Percentiles rank a stretch among this genome's conserved stretches.
These are phyloP conservation scores for Flaveria trinervia DNA, from an alignment of 129 eudicot genomes.

Conservation along the genomic window DNA sequence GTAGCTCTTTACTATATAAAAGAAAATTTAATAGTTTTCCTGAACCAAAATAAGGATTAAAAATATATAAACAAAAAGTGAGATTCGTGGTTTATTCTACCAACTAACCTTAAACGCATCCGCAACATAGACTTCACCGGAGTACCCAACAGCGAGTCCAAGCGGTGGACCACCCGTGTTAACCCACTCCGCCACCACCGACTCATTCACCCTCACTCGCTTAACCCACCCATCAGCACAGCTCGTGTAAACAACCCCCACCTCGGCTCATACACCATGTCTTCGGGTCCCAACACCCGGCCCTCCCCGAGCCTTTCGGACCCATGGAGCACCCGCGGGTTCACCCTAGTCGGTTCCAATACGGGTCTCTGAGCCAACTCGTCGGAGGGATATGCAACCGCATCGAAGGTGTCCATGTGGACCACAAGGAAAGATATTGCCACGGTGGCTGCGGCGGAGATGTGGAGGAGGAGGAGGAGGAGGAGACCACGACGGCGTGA, in stretches of 20 bases:
- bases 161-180: constrained; percentile 95
- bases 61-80: too few relatives aligned
- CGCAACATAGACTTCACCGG: constrained; percentile 65
- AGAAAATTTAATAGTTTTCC: too few relatives aligned
- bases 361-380: constrained; percentile 39
- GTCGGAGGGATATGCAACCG: constrained; percentile 50
- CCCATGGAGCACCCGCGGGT: constrained; percentile 50
- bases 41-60: too few relatives aligned
- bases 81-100: neutral
- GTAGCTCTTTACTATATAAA: too few relatives aligned
- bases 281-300: constrained; percentile 66
- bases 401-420: constrained; percentile 67
- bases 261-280: constrained; percentile 52
- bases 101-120: constrained; percentile 70
- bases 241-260: constrained; percentile 62
- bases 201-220: constrained; percentile 51
- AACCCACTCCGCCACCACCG: constrained; percentile 74
- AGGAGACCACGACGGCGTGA: constrained; percentile 25
- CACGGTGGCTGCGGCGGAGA: constrained; percentile 35
- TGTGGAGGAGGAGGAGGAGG: constrained; percentile 33
- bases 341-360: constrained; percentile 25
- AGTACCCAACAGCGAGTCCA: constrained; percentile 59
- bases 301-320: constrained; percentile 65
- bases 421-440: constrained; percentile 37
- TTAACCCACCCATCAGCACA: constrained; percentile 84